Conservation (phyloP, 129 eudicot species). For the Sambucus nigra region DNA sequence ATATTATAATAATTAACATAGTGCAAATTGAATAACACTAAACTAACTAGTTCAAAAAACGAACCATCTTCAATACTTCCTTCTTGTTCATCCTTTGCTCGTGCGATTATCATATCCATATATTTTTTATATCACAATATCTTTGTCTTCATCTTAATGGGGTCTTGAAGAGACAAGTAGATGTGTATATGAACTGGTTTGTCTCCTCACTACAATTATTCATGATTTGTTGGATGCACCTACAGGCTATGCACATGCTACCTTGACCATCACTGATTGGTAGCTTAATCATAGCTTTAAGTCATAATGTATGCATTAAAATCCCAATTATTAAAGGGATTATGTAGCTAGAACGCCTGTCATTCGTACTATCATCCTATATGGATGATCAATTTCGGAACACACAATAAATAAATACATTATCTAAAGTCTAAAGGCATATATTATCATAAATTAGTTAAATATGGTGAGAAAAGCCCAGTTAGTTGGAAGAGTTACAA, state of each 20-base stretch:
- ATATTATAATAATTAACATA: too few relatives aligned
- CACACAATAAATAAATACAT: background rate
- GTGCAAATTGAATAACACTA: too few relatives aligned
- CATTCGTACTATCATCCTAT: too few relatives aligned
- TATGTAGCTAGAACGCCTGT: background rate
- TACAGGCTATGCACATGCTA: background rate
- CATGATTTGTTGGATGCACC: background rate
- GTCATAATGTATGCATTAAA: background rate
- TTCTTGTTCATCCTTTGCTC: background rate
- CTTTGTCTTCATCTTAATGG: background rate
- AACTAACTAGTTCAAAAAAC: background rate
- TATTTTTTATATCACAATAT: background rate
- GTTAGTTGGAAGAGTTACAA: too few relatives aligned
- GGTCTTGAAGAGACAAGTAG: background rate
- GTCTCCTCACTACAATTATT: background rate
- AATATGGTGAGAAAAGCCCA: too few relatives aligned
- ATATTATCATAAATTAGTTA: too few relatives aligned
- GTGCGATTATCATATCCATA: background rate
- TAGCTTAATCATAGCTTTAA: background rate
- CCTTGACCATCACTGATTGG: conserved; percentile 3
- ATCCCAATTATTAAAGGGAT: background rate
- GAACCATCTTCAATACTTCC: background rate
- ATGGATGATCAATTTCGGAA: background rate
- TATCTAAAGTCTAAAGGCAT: too few relatives aligned
- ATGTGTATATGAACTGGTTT: background rate